phyloP scores from a whole-genome alignment of 2,329 filamentous ascomycete species.

The Monosporascus sp. region DNA sequence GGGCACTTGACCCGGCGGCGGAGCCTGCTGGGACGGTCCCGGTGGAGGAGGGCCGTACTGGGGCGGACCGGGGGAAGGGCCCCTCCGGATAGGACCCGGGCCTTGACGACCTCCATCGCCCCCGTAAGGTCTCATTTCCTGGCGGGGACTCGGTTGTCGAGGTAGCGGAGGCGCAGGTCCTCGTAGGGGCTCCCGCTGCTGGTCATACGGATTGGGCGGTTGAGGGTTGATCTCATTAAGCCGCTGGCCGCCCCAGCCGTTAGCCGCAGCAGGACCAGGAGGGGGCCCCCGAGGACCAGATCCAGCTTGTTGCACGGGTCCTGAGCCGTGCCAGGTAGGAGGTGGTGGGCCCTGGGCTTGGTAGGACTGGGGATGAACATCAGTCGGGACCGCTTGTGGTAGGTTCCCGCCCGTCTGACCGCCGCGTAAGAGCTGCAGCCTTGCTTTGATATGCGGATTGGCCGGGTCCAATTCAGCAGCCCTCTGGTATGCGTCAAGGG shows the following conservation, averaged over 20 bases:
- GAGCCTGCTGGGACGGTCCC: slow-evolving; percentile 35
- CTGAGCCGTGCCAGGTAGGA: slow-evolving; percentile 83
- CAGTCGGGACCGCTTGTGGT: slow-evolving; percentile 80
- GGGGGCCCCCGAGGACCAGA: slow-evolving; percentile 56
- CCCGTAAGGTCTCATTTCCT: slow-evolving; percentile 67
- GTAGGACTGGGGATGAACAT: slow-evolving; percentile 93
- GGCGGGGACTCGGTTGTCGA: slow-evolving; percentile 71
- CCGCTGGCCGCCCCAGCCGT: slow-evolving; percentile 48
- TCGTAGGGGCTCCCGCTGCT: slow-evolving; percentile 64
- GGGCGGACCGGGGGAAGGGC: slow-evolving; percentile 48
- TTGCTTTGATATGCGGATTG: slow-evolving; percentile 94
- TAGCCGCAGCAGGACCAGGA: slow-evolving; percentile 50
- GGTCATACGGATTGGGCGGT: slow-evolving; percentile 74
- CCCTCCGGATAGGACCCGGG: slow-evolving; percentile 44
- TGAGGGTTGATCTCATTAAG: slow-evolving; percentile 78
- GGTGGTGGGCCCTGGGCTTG: slow-evolving; percentile 78
- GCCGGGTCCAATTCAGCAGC: slow-evolving; percentile 89
- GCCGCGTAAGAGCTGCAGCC: slow-evolving; percentile 81
- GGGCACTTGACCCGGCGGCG: slow-evolving; percentile 41
- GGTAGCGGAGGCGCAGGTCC: slow-evolving; percentile 61
- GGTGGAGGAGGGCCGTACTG: slow-evolving; percentile 52
- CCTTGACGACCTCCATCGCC: slow-evolving; percentile 52
- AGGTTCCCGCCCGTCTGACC: slow-evolving; percentile 69
- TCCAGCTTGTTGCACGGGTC: slow-evolving; percentile 46
- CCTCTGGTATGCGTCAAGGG: slow-evolving; percentile 89